Conservation (phyloP, 768 basidiomycete genomes). For the Suillus placidus region DNA sequence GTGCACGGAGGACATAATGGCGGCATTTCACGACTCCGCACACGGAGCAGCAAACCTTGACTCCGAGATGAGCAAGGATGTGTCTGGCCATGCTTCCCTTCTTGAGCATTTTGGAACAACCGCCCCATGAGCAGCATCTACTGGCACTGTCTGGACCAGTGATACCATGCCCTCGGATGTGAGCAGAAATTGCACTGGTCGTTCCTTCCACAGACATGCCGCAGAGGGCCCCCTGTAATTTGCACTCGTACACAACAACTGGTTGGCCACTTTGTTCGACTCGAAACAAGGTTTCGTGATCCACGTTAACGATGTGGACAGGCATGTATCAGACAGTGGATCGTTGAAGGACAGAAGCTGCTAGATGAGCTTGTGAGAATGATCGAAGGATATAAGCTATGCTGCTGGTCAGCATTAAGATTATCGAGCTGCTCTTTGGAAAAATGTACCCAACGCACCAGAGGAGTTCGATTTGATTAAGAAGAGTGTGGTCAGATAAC, state of each 20-base stretch:
- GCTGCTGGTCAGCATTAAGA: neutral
- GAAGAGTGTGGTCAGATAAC: neutral
- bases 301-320: neutral
- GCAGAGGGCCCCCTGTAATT: neutral
- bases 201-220: conserved; percentile 8
- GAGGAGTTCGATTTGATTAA: neutral
- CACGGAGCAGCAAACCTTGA: conserved; percentile 4
- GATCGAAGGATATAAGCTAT: neutral
- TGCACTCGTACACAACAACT: neutral
- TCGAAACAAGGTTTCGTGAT: neutral
- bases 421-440: neutral
- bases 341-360: neutral
- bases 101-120: conserved; percentile 1
- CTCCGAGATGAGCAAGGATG: conserved; percentile 10
- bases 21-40: neutral
- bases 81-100: conserved; percentile 10
- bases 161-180: conserved; percentile 10
- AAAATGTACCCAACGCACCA: neutral
- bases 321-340: neutral
- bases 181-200: conserved; percentile 5
- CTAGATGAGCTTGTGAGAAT: neutral
- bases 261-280: neutral
- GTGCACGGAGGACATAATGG: neutral
- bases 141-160: neutral
- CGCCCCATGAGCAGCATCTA: conserved; percentile 6